Evolutionary conservation across 2,329 filamentous ascomycete species (phyloP).

Genomic region (Fusarium sp.): DNA sequence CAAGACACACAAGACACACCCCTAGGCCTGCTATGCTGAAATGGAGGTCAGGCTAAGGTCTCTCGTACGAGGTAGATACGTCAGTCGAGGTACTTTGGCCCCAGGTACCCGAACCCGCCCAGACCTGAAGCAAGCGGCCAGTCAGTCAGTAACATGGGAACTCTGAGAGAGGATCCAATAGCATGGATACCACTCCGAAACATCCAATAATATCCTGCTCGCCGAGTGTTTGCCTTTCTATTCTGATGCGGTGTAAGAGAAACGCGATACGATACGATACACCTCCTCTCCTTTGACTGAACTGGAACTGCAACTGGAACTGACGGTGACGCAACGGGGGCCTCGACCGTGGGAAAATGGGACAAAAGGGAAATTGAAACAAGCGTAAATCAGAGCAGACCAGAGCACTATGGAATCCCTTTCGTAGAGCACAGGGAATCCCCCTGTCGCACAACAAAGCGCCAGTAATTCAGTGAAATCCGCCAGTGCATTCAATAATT

Average conservation of each 20-base stretch:
- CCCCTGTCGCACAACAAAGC: conserved; percentile 42
- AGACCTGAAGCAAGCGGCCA: conserved; percentile 42
- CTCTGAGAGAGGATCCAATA: conserved; percentile 1
- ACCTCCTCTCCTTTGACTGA: conserved; percentile 16
- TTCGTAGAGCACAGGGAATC: conserved; percentile 1
- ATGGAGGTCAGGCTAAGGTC: conserved; percentile 38
- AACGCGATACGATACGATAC: conserved; percentile 3
- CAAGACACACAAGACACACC: conserved; percentile 9
- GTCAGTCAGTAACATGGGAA: conserved; percentile 3
- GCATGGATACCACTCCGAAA: conserved; percentile 7
- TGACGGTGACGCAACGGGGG: conserved; percentile 38
- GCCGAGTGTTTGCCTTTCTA: conserved; percentile 19
- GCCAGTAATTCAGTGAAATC: conserved; percentile 39
- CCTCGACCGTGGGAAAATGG: conserved; percentile 29
- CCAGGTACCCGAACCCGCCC: conserved; percentile 36
- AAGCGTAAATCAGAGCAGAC: conserved; percentile 37
- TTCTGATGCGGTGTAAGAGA: conserved; percentile 42
- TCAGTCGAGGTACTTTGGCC: conserved; percentile 48
- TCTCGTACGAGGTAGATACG: conserved; percentile 50
- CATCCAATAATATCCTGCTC: conserved; percentile 13
- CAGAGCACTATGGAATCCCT: conserved; percentile 27
- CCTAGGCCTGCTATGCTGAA: conserved; percentile 29
- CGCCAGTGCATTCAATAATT: conserved; percentile 24
- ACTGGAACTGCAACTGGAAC: conserved; percentile 14
- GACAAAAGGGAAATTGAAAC: conserved; percentile 49